phyloP scores from a whole-genome alignment of 2,329 filamentous ascomycete species.

The Colletotrichum sp. region DNA sequence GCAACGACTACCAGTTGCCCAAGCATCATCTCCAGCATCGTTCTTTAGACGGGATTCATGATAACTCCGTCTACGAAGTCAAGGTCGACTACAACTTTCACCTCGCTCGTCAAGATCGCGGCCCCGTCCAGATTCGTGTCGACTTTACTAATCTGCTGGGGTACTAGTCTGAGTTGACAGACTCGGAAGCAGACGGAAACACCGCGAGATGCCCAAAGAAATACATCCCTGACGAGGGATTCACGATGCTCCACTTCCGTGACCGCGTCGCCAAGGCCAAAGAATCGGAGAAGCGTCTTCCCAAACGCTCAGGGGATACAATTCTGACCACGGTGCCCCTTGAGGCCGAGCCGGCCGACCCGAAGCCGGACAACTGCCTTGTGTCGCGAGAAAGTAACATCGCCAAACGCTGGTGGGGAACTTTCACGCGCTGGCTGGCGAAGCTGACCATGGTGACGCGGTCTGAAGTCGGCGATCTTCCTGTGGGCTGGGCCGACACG shows the following conservation, averaged over 20 bases:
- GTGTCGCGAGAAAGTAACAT: not conserved
- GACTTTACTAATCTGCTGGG: slow-evolving; percentile 36
- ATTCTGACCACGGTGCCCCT: not conserved
- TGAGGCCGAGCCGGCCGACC: not conserved
- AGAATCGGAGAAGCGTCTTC: not conserved
- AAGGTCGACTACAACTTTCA: slow-evolving; percentile 37
- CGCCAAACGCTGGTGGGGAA: slow-evolving; percentile 21
- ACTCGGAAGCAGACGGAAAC: not conserved
- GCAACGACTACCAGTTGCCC: not conserved
- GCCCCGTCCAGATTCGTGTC: slow-evolving; percentile 34
- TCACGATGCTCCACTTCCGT: not conserved
- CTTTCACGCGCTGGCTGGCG: slow-evolving; percentile 20
- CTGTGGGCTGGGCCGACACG: slow-evolving; percentile 7
- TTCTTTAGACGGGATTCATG: not conserved
- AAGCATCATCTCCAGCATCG: not conserved
- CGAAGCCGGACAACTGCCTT: not conserved
- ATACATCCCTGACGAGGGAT: not conserved
- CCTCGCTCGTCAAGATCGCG: slow-evolving; percentile 26
- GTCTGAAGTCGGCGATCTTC: slow-evolving; percentile 8
- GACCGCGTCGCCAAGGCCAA: not conserved
- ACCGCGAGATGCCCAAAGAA: not conserved
- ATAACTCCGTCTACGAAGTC: slow-evolving; percentile 29
- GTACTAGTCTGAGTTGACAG: slow-evolving; percentile 33
- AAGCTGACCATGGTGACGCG: slow-evolving; percentile 19
- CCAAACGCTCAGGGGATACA: not conserved